Base-by-base conservation (phyloP, 2,329 filamentous ascomycete species). In the Aspergillus puulaauensis region DNA sequence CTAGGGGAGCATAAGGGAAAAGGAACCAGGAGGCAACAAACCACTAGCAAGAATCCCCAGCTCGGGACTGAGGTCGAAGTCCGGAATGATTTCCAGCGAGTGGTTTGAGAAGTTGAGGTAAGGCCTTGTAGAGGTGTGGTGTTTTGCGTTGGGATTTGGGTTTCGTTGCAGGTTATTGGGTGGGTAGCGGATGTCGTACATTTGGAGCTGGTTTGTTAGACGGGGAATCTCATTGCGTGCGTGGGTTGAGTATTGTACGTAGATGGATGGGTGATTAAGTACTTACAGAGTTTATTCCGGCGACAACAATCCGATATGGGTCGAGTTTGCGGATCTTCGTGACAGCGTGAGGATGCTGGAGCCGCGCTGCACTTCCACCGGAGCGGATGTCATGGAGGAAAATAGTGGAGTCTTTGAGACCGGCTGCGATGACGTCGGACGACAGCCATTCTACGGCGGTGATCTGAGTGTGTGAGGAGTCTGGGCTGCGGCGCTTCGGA, bases 101-200 rank as follows among this genome's bases (percentile, higher is more conserved):
- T 71, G 72, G n/a, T 72, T 71, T 3, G 62, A 61, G 54, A 77
- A 77, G 6, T 61, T 61, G 35, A 77, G 61, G 49, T 75, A 77
- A 1, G 75, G 73, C 27, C 57, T 69, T 7, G 69, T 72, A 6
- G 69, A 70, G 12, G 64, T 67, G 46, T 73, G 69, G 7, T 54
- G 53, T 37, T 52, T 59, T n/a, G 56, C 57, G 21, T 67, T 68
- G 19, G 71, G 70, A 31, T 67, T 68, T 6, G 69, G 69, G 17
- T 67, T 66, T 21, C 54, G 59, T 46, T 72, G 62, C 6, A 70
- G 58, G 33, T 63, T 61, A 37, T 66, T 69, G 2, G 68, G 62
- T 2, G 71, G 63, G 54, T 67, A 76, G 21, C 75, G 74, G 27
- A 77, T 66, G 55, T 77, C 75, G 56, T 77, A 77, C 70, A 77